These are phyloP conservation scores for Lycium barbarum DNA, from an alignment of 257 asterid species.

Conservation along the genomic window DNA sequence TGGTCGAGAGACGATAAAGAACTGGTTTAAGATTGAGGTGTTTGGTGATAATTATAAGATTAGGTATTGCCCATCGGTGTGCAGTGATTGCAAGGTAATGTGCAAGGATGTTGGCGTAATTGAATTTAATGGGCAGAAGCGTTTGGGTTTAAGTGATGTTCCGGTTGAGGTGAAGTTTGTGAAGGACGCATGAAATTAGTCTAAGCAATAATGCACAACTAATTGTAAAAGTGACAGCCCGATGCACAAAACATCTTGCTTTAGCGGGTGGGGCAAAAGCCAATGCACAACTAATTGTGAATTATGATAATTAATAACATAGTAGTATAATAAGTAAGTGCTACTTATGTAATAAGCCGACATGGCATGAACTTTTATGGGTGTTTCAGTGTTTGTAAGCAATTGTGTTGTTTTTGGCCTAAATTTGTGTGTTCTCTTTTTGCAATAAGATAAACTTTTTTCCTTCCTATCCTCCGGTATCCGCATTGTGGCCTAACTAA, in stretches of 20 bases:
- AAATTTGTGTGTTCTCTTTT: neutral
- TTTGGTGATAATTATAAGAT: neutral
- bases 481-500: too few relatives aligned
- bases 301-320: neutral
- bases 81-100: neutral
- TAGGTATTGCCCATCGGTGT: neutral
- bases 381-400: neutral
- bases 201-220: neutral
- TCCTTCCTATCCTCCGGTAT: too few relatives aligned
- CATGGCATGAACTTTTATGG: neutral
- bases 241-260: too few relatives aligned
- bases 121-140: neutral
- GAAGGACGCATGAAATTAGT: neutral
- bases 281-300: neutral
- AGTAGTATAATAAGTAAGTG: neutral
- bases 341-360: neutral
- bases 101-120: neutral
- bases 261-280: too few relatives aligned
- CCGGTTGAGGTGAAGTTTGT: conserved; percentile 4
- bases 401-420: too few relatives aligned
- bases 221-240: neutral
- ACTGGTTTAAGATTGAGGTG: conserved; percentile 15
- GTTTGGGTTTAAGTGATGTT: neutral
- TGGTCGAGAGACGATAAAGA: neutral
- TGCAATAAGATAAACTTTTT: neutral